A percentile compares a stretch with the other conserved stretches of the same genome.
phyloP scores from a whole-genome alignment of 2,329 filamentous ascomycete genomes.

The Phialocephala subalpina region DNA sequence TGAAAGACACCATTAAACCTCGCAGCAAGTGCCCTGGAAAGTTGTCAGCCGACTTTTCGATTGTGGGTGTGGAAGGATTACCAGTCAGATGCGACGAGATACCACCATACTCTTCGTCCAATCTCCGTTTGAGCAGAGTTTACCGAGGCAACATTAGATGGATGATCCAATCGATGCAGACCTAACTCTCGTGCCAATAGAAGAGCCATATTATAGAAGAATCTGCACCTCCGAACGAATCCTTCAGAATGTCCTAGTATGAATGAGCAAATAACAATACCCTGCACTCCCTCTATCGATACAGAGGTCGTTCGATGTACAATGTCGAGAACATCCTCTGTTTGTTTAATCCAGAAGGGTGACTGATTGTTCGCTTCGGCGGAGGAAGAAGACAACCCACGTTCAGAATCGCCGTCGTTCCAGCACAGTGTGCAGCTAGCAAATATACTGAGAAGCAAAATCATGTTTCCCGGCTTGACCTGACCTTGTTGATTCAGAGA shows the following conservation, averaged over 20 bases:
- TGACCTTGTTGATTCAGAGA: conserved; percentile 20
- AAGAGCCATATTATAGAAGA: conserved; percentile 42
- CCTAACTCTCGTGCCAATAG: conserved; percentile 34
- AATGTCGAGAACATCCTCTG: conserved; percentile 46
- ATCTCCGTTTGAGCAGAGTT: conserved; percentile 41
- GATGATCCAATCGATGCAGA: conserved; percentile 31
- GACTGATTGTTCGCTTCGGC: conserved; percentile 43
- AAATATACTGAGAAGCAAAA: conserved; percentile 24
- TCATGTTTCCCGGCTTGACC: conserved; percentile 15
- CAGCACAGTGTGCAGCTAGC: conserved; percentile 21
- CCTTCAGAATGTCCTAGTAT: conserved; percentile 44
- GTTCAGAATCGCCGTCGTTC: conserved; percentile 17
- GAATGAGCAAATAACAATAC: conserved; percentile 44
- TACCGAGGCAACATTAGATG: conserved; percentile 34
- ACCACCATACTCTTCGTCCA: conserved; percentile 49
- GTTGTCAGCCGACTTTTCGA: conserved; percentile 4
- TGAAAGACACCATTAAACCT: conserved; percentile 42
- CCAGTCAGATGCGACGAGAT: conserved; percentile 48
- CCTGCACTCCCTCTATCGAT: conserved; percentile 47
- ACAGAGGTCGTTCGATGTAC: conserved; percentile 32
- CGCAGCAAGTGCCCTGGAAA: conserved; percentile 37
- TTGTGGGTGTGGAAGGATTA: conserved; percentile 24
- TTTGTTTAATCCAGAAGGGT: conserved; percentile 42
- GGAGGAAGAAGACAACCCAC: conserved; percentile 21
- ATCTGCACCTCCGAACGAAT: conserved; percentile 42